Evolutionary conservation across 2,329 filamentous ascomycete genomes (phyloP), one percentile per base, ranked within the genome.

Genomic region (Cytospora piceicola): DNA sequence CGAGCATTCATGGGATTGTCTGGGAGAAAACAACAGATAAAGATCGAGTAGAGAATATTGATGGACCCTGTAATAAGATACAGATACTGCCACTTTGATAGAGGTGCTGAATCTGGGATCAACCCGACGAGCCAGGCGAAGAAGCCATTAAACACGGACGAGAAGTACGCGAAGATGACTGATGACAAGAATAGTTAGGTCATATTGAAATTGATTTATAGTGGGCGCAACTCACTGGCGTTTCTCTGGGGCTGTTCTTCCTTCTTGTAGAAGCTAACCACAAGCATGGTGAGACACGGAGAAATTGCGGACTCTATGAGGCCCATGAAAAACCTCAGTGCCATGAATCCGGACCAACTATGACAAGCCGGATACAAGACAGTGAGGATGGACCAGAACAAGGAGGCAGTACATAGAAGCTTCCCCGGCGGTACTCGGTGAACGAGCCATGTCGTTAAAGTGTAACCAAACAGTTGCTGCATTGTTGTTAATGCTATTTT

Each of bases 141-240:
- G 86, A 87, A 60, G 30, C 67, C 67, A n/a, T 68, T 68, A 20
- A 64, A 42, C 22, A 67, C 51, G 11, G 67, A 91, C 7, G 73
- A 74, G 42, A 75, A 73, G 49, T 76, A 76, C 9, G 76, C 75
- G 61, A 78, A 77, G 0, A 77, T 74, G 32, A 78, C 71, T 69
- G 22, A 6, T n/a, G 11, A 27, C n/a, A 1, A 14, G 22, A 15
- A 49, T 7, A 49, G 54, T 39, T 29, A 8, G 1, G 22, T 27
- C 24, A 17, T 3, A 34, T 22, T 11, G 12, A 14, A 6, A 24
- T 8, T 9, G 11, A 12, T 20, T n/a, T 15, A 11, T 2, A 15
- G 39, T 42, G 4, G 39, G 9, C 20, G 15, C 15, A 4, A 42
- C 59, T 64, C 46, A 69, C 67, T 68, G 7, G 75, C 75, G 58